These are phyloP conservation scores for Pinus tabuliformis DNA, from an alignment of 75 land plant species.

Conservation along the genomic window DNA sequence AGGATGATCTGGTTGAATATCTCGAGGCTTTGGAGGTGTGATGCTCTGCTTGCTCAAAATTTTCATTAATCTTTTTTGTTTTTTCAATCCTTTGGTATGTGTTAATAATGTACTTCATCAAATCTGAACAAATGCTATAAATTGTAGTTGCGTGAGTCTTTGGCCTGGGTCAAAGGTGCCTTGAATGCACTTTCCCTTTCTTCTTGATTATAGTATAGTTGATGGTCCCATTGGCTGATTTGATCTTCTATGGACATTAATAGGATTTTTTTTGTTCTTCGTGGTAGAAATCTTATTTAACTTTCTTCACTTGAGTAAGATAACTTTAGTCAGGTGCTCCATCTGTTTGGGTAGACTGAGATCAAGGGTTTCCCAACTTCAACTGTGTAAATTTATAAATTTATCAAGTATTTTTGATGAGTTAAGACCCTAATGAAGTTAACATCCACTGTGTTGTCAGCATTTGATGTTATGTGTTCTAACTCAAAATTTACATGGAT, in stretches of 20 bases:
- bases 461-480: neutral
- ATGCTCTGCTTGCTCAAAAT: neutral
- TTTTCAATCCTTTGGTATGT: neutral
- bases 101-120: neutral
- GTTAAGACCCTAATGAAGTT: neutral
- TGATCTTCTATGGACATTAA: neutral
- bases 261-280: neutral
- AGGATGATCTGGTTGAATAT: slow-evolving; percentile 87
- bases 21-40: slow-evolving; percentile 81
- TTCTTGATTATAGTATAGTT: neutral
- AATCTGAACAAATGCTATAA: neutral
- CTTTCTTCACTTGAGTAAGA: neutral
- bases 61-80: neutral
- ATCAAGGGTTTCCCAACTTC: neutral
- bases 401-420: neutral
- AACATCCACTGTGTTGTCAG: neutral
- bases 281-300: neutral
- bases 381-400: no score
- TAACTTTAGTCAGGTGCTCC: neutral
- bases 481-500: neutral
- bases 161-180: neutral
- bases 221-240: neutral
- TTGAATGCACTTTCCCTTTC: neutral
- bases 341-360: neutral
- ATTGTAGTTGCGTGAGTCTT: neutral